A percentile compares a stretch with the other conserved stretches of the same genome.
Conservation (phyloP, 2,329 filamentous ascomycete genomes). For the Aspergillus clavatus region DNA sequence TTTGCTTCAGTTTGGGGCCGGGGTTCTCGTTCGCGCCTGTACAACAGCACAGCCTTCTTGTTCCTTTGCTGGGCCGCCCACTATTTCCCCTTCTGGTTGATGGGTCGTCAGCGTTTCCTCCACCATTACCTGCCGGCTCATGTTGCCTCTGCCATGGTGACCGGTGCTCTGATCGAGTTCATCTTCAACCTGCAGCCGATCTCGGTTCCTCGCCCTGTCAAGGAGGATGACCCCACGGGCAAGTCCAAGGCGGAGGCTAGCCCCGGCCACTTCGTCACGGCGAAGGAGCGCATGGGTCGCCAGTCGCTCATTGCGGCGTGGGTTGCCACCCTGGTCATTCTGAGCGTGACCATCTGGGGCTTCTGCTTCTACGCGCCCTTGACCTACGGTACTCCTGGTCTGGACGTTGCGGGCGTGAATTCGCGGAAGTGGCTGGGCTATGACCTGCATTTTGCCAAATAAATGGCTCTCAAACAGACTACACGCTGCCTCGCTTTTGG, state of each 20-base stretch:
- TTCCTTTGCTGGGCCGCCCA: constrained; percentile 97
- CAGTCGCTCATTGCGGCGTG: constrained; percentile 75
- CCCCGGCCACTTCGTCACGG: constrained; percentile 60
- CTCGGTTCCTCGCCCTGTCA: constrained; percentile 40
- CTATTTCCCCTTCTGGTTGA: constrained; percentile 95
- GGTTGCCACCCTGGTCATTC: constrained; percentile 68
- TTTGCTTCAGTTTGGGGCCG: constrained; percentile 37
- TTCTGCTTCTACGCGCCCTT: constrained; percentile 94
- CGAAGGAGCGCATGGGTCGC: constrained; percentile 72
- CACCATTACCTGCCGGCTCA: constrained; percentile 97
- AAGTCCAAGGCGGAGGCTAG: constrained; percentile 41
- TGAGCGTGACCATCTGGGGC: constrained; percentile 64
- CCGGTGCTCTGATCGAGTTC: constrained; percentile 89
- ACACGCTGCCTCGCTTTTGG: not conserved
- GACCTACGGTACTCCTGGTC: constrained; percentile 89
- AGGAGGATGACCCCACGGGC: constrained; percentile 34
- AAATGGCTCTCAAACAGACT: constrained; percentile 28
- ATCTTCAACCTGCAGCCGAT: constrained; percentile 85
- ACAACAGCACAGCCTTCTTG: constrained; percentile 98
- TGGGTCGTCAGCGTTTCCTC: constrained; percentile 96
- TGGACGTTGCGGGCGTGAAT: constrained; percentile 71
- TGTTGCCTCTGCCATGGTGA: constrained; percentile 81
- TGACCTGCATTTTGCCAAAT: constrained; percentile 98
- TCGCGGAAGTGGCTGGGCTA: constrained; percentile 94
- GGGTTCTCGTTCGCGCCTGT: constrained; percentile 88